phyloP scores from a whole-genome alignment of 192 early-diverging fungal genomes.

The Coemansia sp. region DNA sequence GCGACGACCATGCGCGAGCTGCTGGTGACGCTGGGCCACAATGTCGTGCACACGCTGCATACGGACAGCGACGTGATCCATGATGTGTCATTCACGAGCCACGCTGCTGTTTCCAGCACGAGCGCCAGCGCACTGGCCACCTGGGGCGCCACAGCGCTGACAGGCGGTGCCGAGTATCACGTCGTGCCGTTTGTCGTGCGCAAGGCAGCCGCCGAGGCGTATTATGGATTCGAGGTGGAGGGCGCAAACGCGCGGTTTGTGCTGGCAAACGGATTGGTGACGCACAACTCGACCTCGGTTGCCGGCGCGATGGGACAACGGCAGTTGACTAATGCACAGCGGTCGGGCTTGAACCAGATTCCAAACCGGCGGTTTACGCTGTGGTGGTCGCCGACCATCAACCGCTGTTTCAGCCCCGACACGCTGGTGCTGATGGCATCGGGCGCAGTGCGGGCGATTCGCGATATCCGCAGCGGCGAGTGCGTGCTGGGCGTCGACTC shows the following conservation, averaged over 20 bases:
- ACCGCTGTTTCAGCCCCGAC: slow-evolving; percentile 56
- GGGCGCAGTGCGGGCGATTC: slow-evolving; percentile 12
- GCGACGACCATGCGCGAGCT: neutral
- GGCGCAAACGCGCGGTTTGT: slow-evolving; percentile 49
- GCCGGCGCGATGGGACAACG: slow-evolving; percentile 91
- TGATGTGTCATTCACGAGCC: neutral
- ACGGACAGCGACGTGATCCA: neutral
- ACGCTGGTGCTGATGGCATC: slow-evolving; percentile 61
- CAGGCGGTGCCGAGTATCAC: neutral
- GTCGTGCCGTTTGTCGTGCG: slow-evolving; percentile 15
- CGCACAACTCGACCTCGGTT: slow-evolving; percentile 60
- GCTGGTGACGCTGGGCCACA: slow-evolving; percentile 2
- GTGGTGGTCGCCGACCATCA: slow-evolving; percentile 99
- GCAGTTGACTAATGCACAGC: slow-evolving; percentile 97
- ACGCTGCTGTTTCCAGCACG: neutral
- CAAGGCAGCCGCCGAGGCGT: slow-evolving; percentile 14
- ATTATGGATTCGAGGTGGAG: slow-evolving; percentile 28
- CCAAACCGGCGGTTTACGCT: slow-evolving; percentile 99
- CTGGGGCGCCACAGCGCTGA: neutral
- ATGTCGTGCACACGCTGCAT: neutral
- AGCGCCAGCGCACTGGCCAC: neutral
- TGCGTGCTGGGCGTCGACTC: slow-evolving; percentile 29
- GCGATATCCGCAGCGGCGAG: slow-evolving; percentile 18
- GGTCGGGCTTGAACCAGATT: slow-evolving; percentile 98
- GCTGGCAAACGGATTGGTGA: slow-evolving; percentile 44